Evolutionary conservation across 192 early-diverging fungal genomes (phyloP).

Genomic region (Dissophora globulifera): DNA sequence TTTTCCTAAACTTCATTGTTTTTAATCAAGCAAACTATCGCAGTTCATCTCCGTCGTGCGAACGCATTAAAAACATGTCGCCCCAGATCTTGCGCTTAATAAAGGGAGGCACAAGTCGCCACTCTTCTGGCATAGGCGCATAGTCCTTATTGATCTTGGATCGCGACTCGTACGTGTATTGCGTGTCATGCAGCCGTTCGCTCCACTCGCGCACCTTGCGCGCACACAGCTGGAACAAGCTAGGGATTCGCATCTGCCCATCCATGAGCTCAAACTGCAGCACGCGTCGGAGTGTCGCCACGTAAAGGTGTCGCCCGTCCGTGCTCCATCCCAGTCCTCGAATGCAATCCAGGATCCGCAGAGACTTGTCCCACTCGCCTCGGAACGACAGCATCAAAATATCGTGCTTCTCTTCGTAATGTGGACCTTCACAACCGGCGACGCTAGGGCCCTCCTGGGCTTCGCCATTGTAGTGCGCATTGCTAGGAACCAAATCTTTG

Average conservation of each 20-base stretch:
- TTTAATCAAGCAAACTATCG: too few relatives aligned
- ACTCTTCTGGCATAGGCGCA: constrained; percentile 12
- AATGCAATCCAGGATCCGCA: constrained; percentile 59
- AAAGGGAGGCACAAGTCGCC: constrained; percentile 29
- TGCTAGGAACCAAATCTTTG: constrained; percentile 17
- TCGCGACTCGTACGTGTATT: background rate
- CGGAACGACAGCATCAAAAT: constrained; percentile 63
- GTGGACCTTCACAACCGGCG: constrained; percentile 8
- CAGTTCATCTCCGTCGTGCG: constrained; percentile 25
- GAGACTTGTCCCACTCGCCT: constrained; percentile 50
- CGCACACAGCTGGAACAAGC: constrained; percentile 41
- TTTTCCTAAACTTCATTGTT: background rate
- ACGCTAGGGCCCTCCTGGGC: constrained; percentile 1
- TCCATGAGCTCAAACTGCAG: constrained; percentile 54
- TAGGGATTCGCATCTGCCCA: constrained; percentile 20
- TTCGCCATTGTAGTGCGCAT: constrained; percentile 2
- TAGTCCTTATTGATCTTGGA: constrained; percentile 1
- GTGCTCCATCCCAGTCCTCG: constrained; percentile 60
- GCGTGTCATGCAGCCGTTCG: constrained; percentile 15
- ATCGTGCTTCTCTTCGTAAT: constrained; percentile 57
- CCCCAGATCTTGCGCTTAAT: constrained; percentile 44
- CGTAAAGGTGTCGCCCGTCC: constrained; percentile 57
- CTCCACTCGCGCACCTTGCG: constrained; percentile 46
- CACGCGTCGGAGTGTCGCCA: constrained; percentile 57
- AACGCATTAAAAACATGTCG: constrained; percentile 20